These are phyloP conservation scores for Paecilomyces formosus DNA, from an alignment of 2,329 filamentous ascomycete genomes.

Conservation along the genomic window DNA sequence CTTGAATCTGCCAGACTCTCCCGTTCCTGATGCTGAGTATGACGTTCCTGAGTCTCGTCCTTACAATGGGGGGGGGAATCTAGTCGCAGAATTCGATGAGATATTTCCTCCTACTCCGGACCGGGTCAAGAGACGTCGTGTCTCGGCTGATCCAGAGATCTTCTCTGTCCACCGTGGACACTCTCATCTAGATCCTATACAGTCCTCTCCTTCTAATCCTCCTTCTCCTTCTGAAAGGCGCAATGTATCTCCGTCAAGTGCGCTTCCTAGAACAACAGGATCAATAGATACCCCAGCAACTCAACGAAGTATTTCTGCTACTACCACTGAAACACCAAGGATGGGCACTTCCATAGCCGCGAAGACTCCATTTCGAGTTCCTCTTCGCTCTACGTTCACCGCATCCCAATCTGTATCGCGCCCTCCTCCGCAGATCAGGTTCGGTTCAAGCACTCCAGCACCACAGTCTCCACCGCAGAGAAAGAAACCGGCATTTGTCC, in stretches of 20 bases:
- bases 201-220: constrained; percentile 12
- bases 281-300: constrained; percentile 6
- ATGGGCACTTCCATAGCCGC: constrained; percentile 10
- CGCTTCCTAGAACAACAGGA: constrained; percentile 1
- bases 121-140: constrained; percentile 25
- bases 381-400: constrained; percentile 23
- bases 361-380: constrained; percentile 17
- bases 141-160: constrained; percentile 9
- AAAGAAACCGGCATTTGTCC: constrained; percentile 29
- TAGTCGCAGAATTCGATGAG: constrained; percentile 21
- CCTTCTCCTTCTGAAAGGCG: constrained; percentile 1
- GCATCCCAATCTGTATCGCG: constrained; percentile 10
- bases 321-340: constrained; percentile 3
- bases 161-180: constrained; percentile 1
- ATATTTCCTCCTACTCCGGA: constrained; percentile 20
- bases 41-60: neutral
- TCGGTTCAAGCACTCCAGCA: constrained; percentile 5
- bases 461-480: constrained; percentile 12
- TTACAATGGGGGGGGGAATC: neutral
- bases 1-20: neutral
- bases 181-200: constrained; percentile 10
- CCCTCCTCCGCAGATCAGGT: constrained; percentile 7
- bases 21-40: neutral
- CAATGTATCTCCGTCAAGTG: constrained; percentile 3
- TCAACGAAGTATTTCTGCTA: constrained; percentile 2